Evolutionary conservation across 345 rosid species (phyloP).

Genomic region (Brassica rapa): DNA sequence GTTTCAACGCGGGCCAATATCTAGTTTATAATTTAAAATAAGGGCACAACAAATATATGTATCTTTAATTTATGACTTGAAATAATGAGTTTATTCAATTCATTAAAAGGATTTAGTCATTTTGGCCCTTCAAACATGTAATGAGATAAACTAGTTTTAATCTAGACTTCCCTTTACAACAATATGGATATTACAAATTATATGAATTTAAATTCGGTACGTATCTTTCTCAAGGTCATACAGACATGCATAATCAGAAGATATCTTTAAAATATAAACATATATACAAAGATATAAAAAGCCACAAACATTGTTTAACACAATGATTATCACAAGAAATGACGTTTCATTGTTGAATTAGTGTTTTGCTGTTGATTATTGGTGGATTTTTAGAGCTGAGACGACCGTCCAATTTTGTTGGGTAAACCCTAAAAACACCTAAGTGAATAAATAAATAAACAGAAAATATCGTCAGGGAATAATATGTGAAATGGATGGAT

Average conservation of each 20-base stretch:
- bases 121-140: conserved; percentile 16
- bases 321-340: neutral
- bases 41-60: too few relatives aligned
- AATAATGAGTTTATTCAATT: neutral
- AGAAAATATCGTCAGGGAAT: neutral
- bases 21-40: too few relatives aligned
- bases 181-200: neutral
- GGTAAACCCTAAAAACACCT: conserved; percentile 9
- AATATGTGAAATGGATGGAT: conserved; percentile 30
- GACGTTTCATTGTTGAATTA: conserved; percentile 3
- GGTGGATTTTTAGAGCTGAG: conserved; percentile 1
- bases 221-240: neutral
- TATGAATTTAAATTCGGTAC: conserved; percentile 21
- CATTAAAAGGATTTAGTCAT: neutral
- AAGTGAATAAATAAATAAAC: neutral
- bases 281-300: conserved; percentile 4
- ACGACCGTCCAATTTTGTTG: neutral
- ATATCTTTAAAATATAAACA: conserved; percentile 7
- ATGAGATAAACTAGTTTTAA: neutral
- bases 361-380: conserved; percentile 6
- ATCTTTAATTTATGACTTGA: neutral
- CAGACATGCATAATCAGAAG: conserved; percentile 16
- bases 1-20: too few relatives aligned
- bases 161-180: neutral
- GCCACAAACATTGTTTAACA: neutral